Evolutionary conservation across 495 filamentous ascomycete genomes (phyloP), one percentile per base, ranked within the genome.

Genomic region (Hyaloscypha bicolor): DNA sequence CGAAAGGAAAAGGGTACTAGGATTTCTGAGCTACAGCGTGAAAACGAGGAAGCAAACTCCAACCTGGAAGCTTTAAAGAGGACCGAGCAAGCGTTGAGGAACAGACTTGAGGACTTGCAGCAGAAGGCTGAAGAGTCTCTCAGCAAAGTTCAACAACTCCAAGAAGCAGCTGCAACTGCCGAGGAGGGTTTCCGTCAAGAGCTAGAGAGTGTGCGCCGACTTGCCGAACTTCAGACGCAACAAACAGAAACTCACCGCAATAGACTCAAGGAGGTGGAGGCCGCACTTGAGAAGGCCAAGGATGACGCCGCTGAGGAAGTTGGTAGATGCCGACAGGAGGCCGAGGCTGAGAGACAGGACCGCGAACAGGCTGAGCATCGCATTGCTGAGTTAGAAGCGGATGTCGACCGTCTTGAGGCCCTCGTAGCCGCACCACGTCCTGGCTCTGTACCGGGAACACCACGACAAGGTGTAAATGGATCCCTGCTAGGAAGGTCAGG

Each of bases 1-100:
- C 88, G 96, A 64, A 98, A 97, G 72, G 95, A 99, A 75, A 98
- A 97, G 82, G 88, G 88, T 70, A 86, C 91, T 0, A 88, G 91
- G 22, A 90, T 97, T 70, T 81, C 92, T 12, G 91, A 94, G 73
- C 86, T 99, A 33, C 92, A 97, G 74, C 91, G 92, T 19, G 85
- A 90, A 59, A 91, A 94, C 69, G 94, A 97, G 64, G 94, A 98
- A 69, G 86, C 90, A 31, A 87, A 81, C 67, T 87, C 88, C 9
- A 90, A 79, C 9, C 83, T 94, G 53, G 92, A 96, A 60, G 87
- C 89, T 11, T 82, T 95, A 4, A 87, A 89, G 65, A 87, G 90
- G 21, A 93, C 86, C 53, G 92, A 97, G 75, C 89, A 92, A 63
- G 85, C 86, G 22, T 84, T 97, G 56, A 90, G 94, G 72, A 86